A percentile compares a stretch with the other conserved stretches of the same genome.
These are phyloP conservation scores for Tolypocladium sp. DNA, from an alignment of 2,329 filamentous ascomycete genomes.

Conservation along the genomic window DNA sequence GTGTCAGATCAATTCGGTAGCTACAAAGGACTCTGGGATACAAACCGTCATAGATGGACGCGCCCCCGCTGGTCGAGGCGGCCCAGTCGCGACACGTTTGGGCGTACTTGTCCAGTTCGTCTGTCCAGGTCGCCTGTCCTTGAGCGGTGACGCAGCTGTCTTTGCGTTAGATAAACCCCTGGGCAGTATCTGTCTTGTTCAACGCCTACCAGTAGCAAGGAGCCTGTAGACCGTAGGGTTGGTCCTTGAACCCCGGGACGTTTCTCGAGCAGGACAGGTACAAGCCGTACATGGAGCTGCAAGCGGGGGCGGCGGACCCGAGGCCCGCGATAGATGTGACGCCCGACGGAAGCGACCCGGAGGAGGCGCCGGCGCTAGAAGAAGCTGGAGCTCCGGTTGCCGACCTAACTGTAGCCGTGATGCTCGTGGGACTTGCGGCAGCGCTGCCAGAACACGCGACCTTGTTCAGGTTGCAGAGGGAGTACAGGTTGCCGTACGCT, in stretches of 20 bases:
- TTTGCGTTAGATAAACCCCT: not conserved
- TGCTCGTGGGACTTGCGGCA: not conserved
- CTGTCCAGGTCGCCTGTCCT: constrained; percentile 15
- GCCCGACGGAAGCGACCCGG: not conserved
- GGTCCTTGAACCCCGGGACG: constrained; percentile 13
- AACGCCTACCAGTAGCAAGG: constrained; percentile 21
- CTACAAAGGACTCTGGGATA: not conserved
- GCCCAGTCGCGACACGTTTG: constrained; percentile 21
- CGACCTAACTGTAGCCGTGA: not conserved
- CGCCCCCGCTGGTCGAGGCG: constrained; percentile 15
- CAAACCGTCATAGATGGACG: constrained; percentile 16
- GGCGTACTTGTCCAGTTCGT: constrained; percentile 18
- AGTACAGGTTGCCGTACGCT: constrained; percentile 18
- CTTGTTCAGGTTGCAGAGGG: constrained; percentile 7
- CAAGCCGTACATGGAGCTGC: constrained; percentile 15
- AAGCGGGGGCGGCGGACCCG: constrained; percentile 12
- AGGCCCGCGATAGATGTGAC: not conserved
- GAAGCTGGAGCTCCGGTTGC: constrained; percentile 6
- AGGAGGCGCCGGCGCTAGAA: constrained; percentile 2
- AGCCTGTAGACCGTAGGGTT: constrained; percentile 17
- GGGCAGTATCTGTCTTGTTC: too few relatives aligned
- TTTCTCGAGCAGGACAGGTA: constrained; percentile 15
- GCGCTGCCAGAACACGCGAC: not conserved
- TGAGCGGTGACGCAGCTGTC: constrained; percentile 13
- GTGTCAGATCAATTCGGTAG: not conserved